These are phyloP conservation scores for Rhizopus microsporus DNA, from an alignment of 371 early-diverging fungal species.

Conservation along the genomic window DNA sequence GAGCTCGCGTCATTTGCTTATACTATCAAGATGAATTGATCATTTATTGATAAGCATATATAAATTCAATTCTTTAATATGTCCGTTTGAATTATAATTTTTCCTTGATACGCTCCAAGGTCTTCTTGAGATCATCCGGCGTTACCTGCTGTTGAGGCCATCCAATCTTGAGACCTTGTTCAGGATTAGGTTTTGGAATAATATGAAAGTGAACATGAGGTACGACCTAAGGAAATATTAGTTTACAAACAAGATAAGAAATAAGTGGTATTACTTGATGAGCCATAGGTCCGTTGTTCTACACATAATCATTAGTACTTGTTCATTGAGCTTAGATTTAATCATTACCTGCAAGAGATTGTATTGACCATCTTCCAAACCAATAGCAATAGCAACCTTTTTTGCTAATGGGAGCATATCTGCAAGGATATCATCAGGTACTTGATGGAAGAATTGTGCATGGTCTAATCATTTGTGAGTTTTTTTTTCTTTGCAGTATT, in stretches of 20 bases:
- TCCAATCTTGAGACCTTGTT: constrained; percentile 71
- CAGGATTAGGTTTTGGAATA: constrained; percentile 76
- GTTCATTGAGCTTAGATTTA: background rate
- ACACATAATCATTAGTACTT: constrained; percentile 3
- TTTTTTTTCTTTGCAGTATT: background rate
- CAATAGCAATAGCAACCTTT: constrained; percentile 77
- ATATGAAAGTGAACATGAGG: constrained; percentile 93
- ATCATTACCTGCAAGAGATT: constrained; percentile 83
- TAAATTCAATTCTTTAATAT: too few species aligned
- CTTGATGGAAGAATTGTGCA: constrained; percentile 84
- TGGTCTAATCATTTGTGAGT: constrained; percentile 63
- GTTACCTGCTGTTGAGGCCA: constrained; percentile 56
- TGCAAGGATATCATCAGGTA: constrained; percentile 83
- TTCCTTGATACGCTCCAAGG: constrained; percentile 36
- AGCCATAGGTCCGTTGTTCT: constrained; percentile 78
- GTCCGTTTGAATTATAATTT: constrained; percentile 26
- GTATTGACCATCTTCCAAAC: constrained; percentile 65
- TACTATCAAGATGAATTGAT: too few species aligned
- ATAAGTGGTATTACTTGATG: constrained; percentile 33
- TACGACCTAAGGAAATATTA: constrained; percentile 53
- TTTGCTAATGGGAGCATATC: constrained; percentile 91
- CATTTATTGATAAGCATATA: too few species aligned
- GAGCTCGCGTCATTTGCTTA: too few species aligned
- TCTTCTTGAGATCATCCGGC: constrained; percentile 38
- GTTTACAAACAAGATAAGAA: background rate